Base-by-base conservation (phyloP, 495 filamentous ascomycete species). In the Aspergillus sclerotiicarbonarius region DNA sequence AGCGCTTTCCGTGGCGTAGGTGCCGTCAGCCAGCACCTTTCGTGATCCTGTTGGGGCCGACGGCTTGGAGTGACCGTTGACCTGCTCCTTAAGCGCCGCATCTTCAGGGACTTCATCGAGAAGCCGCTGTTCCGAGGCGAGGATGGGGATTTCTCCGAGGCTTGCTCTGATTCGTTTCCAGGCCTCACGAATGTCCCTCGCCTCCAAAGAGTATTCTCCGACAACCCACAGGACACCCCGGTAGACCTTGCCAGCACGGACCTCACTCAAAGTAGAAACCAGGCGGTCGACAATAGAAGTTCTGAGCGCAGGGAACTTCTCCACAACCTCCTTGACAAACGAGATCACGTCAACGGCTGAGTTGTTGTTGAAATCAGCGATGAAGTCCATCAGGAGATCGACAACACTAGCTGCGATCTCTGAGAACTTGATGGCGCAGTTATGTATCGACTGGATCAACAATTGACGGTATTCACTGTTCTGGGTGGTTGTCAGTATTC, bases 281-380 rank as follows among this genome's bases (percentile, higher is more conserved):
- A 99, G 79, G 45, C 93, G 87, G 60, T 89, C 84, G 6, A 98
- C 86, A 63, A 99, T 96, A 1, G 90, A 86, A 16, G 85, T 80
- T 43, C 95, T 87, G 49, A 99, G 81, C 56, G 90, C 84, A 18
- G 95, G 93, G 80, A 97, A 99, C 68, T 94, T 96, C 77, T 99
- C 95, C 4, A 97, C 95, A 7, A 99, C 95, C 67, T 99, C 95
- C 73, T 99, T 99, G 47, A 98, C 92, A 62, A 99, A 99, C 18
- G 90, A 89, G 65, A 99, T 97, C 10, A 99, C 92, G 75, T 99
- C 95, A 29, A 99, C 90, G 2, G 95, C 94, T 2, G 92, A 96
- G 44, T 91, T 88, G 66, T 91, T 96, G 80, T 94, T 98, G 73
- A 97, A 97, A 70, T 99, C 95, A 54, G 89, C 91, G 69, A 99